phyloP scores from a whole-genome alignment of 495 filamentous ascomycete genomes.

The Neurospora intermedia region DNA sequence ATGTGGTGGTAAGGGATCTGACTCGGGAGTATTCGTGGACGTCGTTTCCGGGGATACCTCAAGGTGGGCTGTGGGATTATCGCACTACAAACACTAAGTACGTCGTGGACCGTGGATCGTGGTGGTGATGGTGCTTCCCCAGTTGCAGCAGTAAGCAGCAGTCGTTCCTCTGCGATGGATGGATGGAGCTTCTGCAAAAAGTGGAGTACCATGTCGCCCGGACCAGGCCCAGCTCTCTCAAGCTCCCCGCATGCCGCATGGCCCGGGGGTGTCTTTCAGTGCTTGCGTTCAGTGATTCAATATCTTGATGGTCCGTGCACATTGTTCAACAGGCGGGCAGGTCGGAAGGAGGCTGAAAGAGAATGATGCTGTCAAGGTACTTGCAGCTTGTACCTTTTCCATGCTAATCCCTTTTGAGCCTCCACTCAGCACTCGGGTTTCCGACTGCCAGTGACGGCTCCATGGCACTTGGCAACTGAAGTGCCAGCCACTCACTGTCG shows the following conservation, averaged over 20 bases:
- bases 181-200: background rate
- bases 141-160: background rate
- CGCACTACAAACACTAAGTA: background rate
- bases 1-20: background rate
- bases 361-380: background rate
- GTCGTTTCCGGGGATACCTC: slow-evolving; percentile 1
- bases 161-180: background rate
- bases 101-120: background rate
- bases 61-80: background rate
- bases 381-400: background rate
- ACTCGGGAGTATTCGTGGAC: slow-evolving; percentile 1
- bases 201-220: background rate
- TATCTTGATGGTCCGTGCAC: background rate
- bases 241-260: background rate
- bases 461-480: background rate
- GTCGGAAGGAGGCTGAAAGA: slow-evolving; percentile 5
- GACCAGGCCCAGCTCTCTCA: background rate
- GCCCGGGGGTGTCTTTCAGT: background rate
- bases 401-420: slow-evolving; percentile 29
- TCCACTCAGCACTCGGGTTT: background rate
- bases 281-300: background rate
- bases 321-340: background rate
- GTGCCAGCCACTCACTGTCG: slow-evolving; percentile 9
- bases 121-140: background rate
- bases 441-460: background rate